phyloP scores from a whole-genome alignment of 1,139 yeast species.

The Candida mesenterica region DNA sequence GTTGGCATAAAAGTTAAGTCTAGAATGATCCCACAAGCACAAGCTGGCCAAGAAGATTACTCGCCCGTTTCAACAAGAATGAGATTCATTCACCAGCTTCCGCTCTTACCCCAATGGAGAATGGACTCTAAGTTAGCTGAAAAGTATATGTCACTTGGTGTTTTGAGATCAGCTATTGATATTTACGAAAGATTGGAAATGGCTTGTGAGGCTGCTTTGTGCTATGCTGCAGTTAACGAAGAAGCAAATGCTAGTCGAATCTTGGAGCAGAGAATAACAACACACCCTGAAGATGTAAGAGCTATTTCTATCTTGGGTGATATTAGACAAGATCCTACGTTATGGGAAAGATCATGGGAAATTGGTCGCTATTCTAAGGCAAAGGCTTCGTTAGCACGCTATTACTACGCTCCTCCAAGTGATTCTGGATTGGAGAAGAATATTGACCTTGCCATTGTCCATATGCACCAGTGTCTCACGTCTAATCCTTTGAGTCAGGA shows the following conservation, averaged over 20 bases:
- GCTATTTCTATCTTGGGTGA: slow-evolving; percentile 87
- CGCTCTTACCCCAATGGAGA: slow-evolving; percentile 82
- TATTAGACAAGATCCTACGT: slow-evolving; percentile 67
- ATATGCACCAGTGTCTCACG: slow-evolving; percentile 71
- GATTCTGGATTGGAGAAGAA: slow-evolving; percentile 53
- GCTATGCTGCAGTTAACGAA: slow-evolving; percentile 85
- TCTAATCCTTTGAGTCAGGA: slow-evolving; percentile 76
- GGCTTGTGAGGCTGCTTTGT: slow-evolving; percentile 83
- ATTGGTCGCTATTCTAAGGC: slow-evolving; percentile 82
- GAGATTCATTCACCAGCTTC: slow-evolving; percentile 69
- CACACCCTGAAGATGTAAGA: slow-evolving; percentile 74
- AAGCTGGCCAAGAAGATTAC: slow-evolving; percentile 23
- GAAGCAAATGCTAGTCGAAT: slow-evolving; percentile 64
- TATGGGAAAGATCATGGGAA: slow-evolving; percentile 89
- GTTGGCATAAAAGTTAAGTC: slow-evolving; percentile 68
- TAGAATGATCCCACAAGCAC: slow-evolving; percentile 55
- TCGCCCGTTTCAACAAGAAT: slow-evolving; percentile 52
- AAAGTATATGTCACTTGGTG: slow-evolving; percentile 83
- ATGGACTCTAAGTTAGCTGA: slow-evolving; percentile 84
- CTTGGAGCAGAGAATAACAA: slow-evolving; percentile 51
- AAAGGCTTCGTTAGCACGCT: slow-evolving; percentile 76
- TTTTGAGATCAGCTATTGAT: slow-evolving; percentile 82
- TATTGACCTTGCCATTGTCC: slow-evolving; percentile 55
- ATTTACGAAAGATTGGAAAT: slow-evolving; percentile 79
- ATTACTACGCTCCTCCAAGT: slow-evolving; percentile 65